Evolutionary conservation across 768 basidiomycete species (phyloP).

Genomic region (Lactarius tabidus): DNA sequence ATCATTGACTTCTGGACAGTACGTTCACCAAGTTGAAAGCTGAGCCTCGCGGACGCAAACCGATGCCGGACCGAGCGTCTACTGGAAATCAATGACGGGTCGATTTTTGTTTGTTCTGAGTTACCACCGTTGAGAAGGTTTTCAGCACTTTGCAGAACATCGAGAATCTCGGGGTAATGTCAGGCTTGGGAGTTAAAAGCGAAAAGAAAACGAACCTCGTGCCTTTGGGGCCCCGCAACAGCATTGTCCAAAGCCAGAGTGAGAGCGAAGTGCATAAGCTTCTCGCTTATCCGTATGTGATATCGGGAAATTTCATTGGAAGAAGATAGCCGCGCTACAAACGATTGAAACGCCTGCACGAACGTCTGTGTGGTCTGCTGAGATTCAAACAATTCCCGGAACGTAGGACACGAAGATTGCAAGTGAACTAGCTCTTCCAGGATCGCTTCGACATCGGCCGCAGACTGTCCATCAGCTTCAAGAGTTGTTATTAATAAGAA

Average conservation of each 20-base stretch:
- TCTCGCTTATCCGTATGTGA: slow-evolving; percentile 58
- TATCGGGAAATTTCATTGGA: slow-evolving; percentile 39
- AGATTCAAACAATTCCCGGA: slow-evolving; percentile 70
- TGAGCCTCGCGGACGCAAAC: slow-evolving; percentile 53
- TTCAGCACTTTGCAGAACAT: slow-evolving; percentile 53
- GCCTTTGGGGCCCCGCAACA: slow-evolving; percentile 62
- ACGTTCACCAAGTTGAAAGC: slow-evolving; percentile 59
- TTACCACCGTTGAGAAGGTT: slow-evolving; percentile 44
- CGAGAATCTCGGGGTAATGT: slow-evolving; percentile 47
- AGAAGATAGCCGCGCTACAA: slow-evolving; percentile 43
- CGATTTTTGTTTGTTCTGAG: slow-evolving; percentile 46
- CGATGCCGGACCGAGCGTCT: slow-evolving; percentile 50
- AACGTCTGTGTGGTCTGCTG: slow-evolving; percentile 66
- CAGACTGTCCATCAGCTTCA: slow-evolving; percentile 7
- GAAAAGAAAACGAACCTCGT: slow-evolving; percentile 47
- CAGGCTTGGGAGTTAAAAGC: background rate
- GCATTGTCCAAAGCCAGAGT: slow-evolving; percentile 62
- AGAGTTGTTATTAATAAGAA: background rate
- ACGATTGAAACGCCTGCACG: slow-evolving; percentile 57
- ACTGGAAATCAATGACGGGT: slow-evolving; percentile 49
- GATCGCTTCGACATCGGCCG: slow-evolving; percentile 47
- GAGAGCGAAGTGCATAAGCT: slow-evolving; percentile 64
- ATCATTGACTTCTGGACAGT: slow-evolving; percentile 58
- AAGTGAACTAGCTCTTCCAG: slow-evolving; percentile 66
- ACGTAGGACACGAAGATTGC: slow-evolving; percentile 59